These are phyloP conservation scores for Stenogyne calaminthoides DNA, from an alignment of 305 asterid species.

Conservation along the genomic window DNA sequence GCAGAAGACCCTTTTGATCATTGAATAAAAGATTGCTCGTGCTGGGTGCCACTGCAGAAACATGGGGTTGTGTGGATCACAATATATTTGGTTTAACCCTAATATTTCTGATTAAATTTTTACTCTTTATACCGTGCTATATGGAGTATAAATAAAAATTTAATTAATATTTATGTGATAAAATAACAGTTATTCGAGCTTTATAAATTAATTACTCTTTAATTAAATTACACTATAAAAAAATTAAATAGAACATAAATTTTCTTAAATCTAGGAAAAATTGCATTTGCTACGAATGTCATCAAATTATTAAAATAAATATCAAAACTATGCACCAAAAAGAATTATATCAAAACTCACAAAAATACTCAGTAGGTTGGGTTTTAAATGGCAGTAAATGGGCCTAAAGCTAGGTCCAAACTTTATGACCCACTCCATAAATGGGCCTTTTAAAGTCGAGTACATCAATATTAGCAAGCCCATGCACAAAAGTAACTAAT, in stretches of 20 bases:
- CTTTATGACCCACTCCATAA: neutral
- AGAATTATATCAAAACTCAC: too few species aligned
- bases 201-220: too few species aligned
- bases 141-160: too few species aligned
- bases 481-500: too few species aligned
- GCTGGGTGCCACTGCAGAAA: neutral
- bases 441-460: neutral
- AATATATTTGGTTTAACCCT: too few species aligned
- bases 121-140: too few species aligned
- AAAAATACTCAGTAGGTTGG: neutral
- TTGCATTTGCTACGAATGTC: neutral
- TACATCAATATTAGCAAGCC: too few species aligned
- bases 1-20: neutral
- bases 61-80: conserved; percentile 27
- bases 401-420: neutral
- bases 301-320: neutral
- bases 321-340: too few species aligned
- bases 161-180: too few species aligned
- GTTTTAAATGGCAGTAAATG: neutral
- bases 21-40: conserved; percentile 4
- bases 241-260: too few species aligned
- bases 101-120: neutral
- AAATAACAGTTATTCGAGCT: too few species aligned
- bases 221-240: too few species aligned
- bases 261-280: neutral